These are phyloP conservation scores for Nidularia pulvinata DNA, from an alignment of 768 basidiomycete species.

Conservation along the genomic window DNA sequence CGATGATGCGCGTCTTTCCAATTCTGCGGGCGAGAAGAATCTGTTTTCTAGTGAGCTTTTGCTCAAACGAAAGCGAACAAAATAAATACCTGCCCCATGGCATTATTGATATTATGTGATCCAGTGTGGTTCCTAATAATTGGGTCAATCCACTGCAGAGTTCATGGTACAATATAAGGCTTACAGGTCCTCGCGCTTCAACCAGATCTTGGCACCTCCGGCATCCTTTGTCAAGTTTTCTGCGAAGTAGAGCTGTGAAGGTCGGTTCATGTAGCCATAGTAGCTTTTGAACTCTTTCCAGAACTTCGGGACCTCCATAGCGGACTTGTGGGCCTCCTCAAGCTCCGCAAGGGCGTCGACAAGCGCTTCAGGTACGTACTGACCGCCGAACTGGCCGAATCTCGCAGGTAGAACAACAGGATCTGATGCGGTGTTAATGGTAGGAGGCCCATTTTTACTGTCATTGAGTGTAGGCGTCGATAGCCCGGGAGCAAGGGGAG, in stretches of 20 bases:
- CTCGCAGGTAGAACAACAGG: slow-evolving; percentile 65
- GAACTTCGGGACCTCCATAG: slow-evolving; percentile 87
- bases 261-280: slow-evolving; percentile 95
- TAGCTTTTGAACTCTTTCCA: slow-evolving; percentile 89
- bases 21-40: slow-evolving; percentile 92
- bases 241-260: slow-evolving; percentile 89
- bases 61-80: too few relatives aligned
- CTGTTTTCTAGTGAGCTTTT: slow-evolving; percentile 13
- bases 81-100: slow-evolving; percentile 69
- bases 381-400: slow-evolving; percentile 96
- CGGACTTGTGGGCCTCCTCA: slow-evolving; percentile 87
- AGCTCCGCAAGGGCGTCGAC: slow-evolving; percentile 91
- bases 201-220: slow-evolving; percentile 96
- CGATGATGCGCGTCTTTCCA: slow-evolving; percentile 97
- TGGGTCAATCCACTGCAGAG: slow-evolving; percentile 5
- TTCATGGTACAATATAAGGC: slow-evolving; percentile 15
- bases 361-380: slow-evolving; percentile 97
- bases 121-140: slow-evolving; percentile 90
- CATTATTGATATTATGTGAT: slow-evolving; percentile 99
- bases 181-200: slow-evolving; percentile 93
- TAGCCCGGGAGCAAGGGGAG: slow-evolving; percentile 20
- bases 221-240: slow-evolving; percentile 88
- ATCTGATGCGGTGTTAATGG: slow-evolving; percentile 26
- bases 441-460: slow-evolving; percentile 22
- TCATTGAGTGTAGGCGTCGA: slow-evolving; percentile 24